Percentiles rank a stretch among this genome's conserved stretches.
Conservation (phyloP, 768 basidiomycete genomes). For the Boletus reticuloceps region DNA sequence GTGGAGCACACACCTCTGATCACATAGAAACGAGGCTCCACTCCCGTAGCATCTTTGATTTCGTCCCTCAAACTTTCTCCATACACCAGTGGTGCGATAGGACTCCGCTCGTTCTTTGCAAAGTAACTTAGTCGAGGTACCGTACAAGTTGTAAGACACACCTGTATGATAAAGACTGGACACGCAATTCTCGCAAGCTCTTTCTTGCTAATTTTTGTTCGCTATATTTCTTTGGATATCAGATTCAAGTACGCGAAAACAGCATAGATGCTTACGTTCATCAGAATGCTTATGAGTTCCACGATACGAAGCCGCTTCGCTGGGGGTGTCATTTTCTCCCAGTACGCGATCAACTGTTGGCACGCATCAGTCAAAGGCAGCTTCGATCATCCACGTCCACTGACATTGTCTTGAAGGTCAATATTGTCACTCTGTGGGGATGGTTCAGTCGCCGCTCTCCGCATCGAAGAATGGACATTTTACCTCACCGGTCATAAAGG, state of each 20-base stretch:
- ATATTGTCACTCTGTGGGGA: slow-evolving; percentile 30
- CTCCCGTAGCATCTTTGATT: slow-evolving; percentile 44
- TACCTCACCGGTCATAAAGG: slow-evolving; percentile 57
- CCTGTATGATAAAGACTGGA: slow-evolving; percentile 71
- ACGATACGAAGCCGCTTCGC: slow-evolving; percentile 48
- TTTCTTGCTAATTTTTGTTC: slow-evolving; percentile 48
- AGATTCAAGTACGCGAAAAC: background rate
- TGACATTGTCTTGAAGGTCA: slow-evolving; percentile 65
- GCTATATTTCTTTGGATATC: slow-evolving; percentile 35
- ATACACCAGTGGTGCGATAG: slow-evolving; percentile 50
- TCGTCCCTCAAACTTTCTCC: slow-evolving; percentile 53
- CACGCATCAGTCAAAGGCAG: slow-evolving; percentile 7
- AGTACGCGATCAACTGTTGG: slow-evolving; percentile 60
- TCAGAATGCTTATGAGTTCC: slow-evolving; percentile 52
- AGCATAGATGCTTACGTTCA: slow-evolving; percentile 45
- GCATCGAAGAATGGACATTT: slow-evolving; percentile 19
- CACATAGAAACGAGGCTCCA: slow-evolving; percentile 51
- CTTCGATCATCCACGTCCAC: slow-evolving; percentile 17
- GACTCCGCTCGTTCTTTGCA: slow-evolving; percentile 57
- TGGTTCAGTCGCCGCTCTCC: slow-evolving; percentile 1
- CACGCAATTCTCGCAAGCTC: slow-evolving; percentile 52
- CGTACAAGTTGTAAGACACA: slow-evolving; percentile 25
- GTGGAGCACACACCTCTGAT: slow-evolving; percentile 51
- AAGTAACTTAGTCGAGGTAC: slow-evolving; percentile 1
- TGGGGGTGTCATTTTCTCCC: slow-evolving; percentile 58